Evolutionary conservation across 2,329 filamentous ascomycete genomes (phyloP), one percentile per base, ranked within the genome.

Genomic region (Domatiomyces catenatus): DNA sequence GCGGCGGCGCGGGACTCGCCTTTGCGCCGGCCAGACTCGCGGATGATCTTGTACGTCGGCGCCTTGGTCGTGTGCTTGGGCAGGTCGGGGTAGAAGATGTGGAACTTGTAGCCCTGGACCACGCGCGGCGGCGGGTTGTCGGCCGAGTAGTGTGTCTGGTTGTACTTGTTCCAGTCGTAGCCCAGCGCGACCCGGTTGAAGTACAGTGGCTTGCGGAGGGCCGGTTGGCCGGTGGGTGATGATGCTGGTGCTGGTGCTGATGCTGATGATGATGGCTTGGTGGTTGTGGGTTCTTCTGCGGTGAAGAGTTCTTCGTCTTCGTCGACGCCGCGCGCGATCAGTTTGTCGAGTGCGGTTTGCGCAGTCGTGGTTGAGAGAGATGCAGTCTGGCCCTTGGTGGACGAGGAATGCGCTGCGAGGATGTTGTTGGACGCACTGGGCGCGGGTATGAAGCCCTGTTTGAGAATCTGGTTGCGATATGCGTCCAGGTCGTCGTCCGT

Each of bases 131-230:
- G 92, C 1, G 92, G 92, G 62, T 96, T 95, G 64, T 96, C 90
- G 66, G 95, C 87, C 66, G 96, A 92, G 70, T 98, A 98, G 69
- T 98, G 92, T 10, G 92, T 98, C 69, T 98, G 92, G 63, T 98
- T 98, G 75, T 98, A 98, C 69, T 98, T 98, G 74, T 98, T 98
- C 92, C 92, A 98, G 67, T 98, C 92, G 67, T 96, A 98, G 49
- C 92, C 92, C 86, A 95, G 95, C 67, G 94, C 89, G 46, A 96
- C 89, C 42, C 92, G 83, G 64, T 96, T 96, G 75, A 98, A 98
- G 69, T 95, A 96, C 53, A 84, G 80, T 10, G 92, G 92, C 68
- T 96, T 98, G 56, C 92, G 79, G 6, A 90, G 88, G 42, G 84
- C 79, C 66, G 94, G 84, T 67, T 90, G 88, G 63, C 81, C 80